Base-by-base conservation (phyloP, 257 asterid genomes). In the Solanum piurae region DNA sequence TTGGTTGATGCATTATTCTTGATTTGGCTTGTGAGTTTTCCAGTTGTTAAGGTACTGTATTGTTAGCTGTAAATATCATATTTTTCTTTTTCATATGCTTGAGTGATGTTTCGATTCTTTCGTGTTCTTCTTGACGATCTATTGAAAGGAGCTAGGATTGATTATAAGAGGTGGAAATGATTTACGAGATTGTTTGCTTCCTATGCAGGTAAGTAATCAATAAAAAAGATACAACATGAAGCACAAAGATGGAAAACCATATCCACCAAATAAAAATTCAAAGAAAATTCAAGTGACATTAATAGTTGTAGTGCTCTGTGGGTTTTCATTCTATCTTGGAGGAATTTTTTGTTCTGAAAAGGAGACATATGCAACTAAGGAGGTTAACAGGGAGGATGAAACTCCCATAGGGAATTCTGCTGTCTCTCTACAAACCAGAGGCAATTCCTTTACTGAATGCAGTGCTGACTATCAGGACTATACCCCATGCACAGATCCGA, bases 401-500 rank as follows among this genome's bases (percentile, higher is more conserved):
- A 88, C 91, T 76, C 12, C 95, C 21, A 89, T 84, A 87, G 89
- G 86, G 49, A 89, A 89, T 46, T 88, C 90, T 9, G 38, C 89
- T 33, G 89, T 89, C 52, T 75, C 98, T 89, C 92, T 94, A 83
- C 98, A 94, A 86, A 86, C 92, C 27, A 94, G 92, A 89, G 91
- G 95, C 62, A 90, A 87, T 60, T 90, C 91, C 76, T 96, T 97
- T 89, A 88, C 97, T 7, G 96, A 93, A 72, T 97, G 99, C 89
- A 88, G 94, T 86, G 90, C 96, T 12, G 97, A 94, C 83, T 89
- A 86, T 85, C 99, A 96, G 89, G 99, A 94, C 89, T 97, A 94
- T 92, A 96, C 99, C 1, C 99, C 99, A 12, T 97, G 99, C 95
- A 97, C 99, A n/a, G 99, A 97, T 94, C 99, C 99, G 20, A 95